Conservation (phyloP, 2,329 filamentous ascomycete species). For the Cytospora piceae region DNA sequence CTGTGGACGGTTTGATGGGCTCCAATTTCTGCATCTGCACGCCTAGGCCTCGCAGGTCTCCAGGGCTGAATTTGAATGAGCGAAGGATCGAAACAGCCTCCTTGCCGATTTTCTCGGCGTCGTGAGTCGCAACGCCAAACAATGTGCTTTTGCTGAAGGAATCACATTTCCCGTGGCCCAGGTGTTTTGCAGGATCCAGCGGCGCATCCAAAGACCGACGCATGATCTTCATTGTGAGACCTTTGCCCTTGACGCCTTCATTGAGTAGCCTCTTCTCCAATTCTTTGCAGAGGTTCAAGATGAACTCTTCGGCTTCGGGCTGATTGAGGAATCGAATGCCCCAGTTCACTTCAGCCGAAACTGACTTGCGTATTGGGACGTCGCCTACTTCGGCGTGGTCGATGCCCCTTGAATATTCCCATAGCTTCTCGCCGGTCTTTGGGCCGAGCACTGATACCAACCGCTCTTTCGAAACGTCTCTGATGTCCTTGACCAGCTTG, state of each 20-base stretch:
- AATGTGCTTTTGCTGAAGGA: conserved; percentile 85
- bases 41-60: conserved; percentile 89
- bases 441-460: conserved; percentile 77
- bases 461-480: conserved; percentile 74
- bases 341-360: conserved; percentile 98
- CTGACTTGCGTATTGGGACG: conserved; percentile 84
- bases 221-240: conserved; percentile 96
- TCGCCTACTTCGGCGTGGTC: conserved; percentile 86
- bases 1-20: conserved; percentile 64
- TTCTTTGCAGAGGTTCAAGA: conserved; percentile 82
- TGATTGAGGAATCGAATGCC: conserved; percentile 93
- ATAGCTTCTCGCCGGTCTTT: conserved; percentile 89
- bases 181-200: conserved; percentile 86
- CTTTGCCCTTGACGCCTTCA: conserved; percentile 83
- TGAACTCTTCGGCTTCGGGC: conserved; percentile 90
- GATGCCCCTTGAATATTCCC: conserved; percentile 87
- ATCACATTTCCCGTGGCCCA: conserved; percentile 95
- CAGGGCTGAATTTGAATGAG: conserved; percentile 81
- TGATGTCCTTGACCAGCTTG: conserved; percentile 80
- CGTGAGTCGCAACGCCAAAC: conserved; percentile 84
- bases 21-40: conserved; percentile 94
- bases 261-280: conserved; percentile 78
- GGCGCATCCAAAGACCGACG: conserved; percentile 83
- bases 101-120: conserved; percentile 70
- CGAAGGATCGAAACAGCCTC: conserved; percentile 85